Conservation (phyloP, 441 rosid genomes). For the Corymbia citriodora region DNA sequence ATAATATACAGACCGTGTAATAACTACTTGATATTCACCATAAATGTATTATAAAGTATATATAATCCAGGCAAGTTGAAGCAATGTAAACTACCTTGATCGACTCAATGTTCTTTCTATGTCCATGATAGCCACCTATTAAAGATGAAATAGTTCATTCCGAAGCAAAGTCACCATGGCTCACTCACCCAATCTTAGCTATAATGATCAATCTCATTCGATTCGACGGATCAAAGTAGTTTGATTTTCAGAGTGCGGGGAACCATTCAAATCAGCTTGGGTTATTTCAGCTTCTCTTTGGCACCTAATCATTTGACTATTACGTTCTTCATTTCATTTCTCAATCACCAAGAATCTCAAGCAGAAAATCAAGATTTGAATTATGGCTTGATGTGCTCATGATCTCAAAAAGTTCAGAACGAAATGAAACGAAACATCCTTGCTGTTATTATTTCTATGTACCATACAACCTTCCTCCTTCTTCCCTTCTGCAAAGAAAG, state of each 20-base stretch:
- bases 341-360: background rate
- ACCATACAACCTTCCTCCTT: background rate
- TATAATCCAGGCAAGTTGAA: background rate
- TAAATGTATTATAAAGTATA: background rate
- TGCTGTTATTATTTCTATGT: background rate
- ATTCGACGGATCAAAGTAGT: too few species aligned
- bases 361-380: background rate
- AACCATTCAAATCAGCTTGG: background rate
- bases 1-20: background rate
- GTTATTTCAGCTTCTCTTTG: background rate
- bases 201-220: background rate
- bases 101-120: background rate
- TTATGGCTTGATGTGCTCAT: background rate
- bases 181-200: background rate
- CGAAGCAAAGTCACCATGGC: accelerated
- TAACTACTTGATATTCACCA: background rate
- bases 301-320: background rate
- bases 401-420: background rate
- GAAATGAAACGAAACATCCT: background rate
- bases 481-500: background rate
- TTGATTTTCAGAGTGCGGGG: background rate
- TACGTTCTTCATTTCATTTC: background rate
- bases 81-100: background rate
- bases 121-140: background rate
- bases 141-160: background rate